Percentiles rank a stretch among this genome's conserved stretches.
Conservation (phyloP, 2,329 filamentous ascomycete genomes). For the Dothideomycetes sp. region DNA sequence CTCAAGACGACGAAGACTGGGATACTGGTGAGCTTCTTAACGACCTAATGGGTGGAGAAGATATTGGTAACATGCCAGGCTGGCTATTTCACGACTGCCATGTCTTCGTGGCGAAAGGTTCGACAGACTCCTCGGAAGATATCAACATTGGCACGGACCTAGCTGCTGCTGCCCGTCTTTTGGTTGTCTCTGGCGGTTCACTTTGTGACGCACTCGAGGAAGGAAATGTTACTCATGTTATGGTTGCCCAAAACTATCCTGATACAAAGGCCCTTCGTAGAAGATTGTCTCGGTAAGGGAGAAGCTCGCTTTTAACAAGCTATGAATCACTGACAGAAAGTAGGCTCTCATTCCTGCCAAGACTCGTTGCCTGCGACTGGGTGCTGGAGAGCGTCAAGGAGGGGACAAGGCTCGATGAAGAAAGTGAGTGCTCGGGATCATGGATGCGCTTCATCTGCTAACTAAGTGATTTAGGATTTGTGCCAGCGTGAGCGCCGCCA, state of each 20-base stretch:
- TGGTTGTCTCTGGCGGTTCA: constrained; percentile 59
- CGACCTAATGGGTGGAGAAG: constrained; percentile 44
- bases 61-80: constrained; percentile 41
- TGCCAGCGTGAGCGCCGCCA: background rate
- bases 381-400: constrained; percentile 71
- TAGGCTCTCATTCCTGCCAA: constrained; percentile 41
- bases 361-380: constrained; percentile 63
- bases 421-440: constrained; percentile 33
- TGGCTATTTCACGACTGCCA: constrained; percentile 41
- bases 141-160: constrained; percentile 24
- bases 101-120: constrained; percentile 29
- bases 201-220: constrained; percentile 43
- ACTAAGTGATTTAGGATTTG: background rate
- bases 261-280: constrained; percentile 30
- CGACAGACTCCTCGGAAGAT: constrained; percentile 5
- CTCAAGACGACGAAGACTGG: constrained; percentile 35
- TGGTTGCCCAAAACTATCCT: constrained; percentile 42
- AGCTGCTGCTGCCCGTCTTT: constrained; percentile 35
- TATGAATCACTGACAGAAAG: background rate
- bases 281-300: constrained; percentile 9
- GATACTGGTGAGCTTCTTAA: constrained; percentile 32
- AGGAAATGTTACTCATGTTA: constrained; percentile 57
- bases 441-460: too few relatives aligned
- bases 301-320: background rate
- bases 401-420: constrained; percentile 69